Conservation (phyloP, 1,139 yeast species). For the Sugiyamaella japonica region DNA sequence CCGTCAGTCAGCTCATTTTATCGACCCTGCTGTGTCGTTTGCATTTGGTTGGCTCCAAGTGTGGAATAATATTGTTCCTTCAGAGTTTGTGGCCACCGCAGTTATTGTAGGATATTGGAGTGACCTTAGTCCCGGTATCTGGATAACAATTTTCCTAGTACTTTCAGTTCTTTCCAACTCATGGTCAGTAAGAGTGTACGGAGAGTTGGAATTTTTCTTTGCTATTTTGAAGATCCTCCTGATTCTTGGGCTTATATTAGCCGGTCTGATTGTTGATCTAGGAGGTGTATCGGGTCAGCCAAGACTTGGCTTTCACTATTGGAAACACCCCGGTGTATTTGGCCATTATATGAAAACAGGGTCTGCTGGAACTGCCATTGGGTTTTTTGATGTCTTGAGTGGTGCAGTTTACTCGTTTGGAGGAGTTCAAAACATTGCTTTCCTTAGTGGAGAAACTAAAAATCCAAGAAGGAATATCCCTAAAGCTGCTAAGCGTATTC, state of each 20-base stretch:
- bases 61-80: conserved; percentile 71
- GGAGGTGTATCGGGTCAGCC: conserved; percentile 61
- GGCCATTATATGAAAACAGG: conserved; percentile 57
- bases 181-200: conserved; percentile 69
- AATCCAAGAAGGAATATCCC: conserved; percentile 72
- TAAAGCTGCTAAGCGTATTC: conserved; percentile 66
- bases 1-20: conserved; percentile 64
- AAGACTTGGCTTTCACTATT: conserved; percentile 59
- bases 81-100: conserved; percentile 79
- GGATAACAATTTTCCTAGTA: conserved; percentile 62
- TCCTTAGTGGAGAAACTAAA: conserved; percentile 81
- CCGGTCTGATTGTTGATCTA: conserved; percentile 58
- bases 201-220: conserved; percentile 66
- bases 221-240: conserved; percentile 60
- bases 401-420: conserved; percentile 87
- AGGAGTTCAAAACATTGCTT: conserved; percentile 77
- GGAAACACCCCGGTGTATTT: conserved; percentile 65
- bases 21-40: conserved; percentile 79
- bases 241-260: conserved; percentile 60
- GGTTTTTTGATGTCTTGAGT: conserved; percentile 78
- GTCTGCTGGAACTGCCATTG: conserved; percentile 37
- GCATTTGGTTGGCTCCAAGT: conserved; percentile 74
- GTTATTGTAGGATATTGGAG: conserved; percentile 66
- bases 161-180: conserved; percentile 55
- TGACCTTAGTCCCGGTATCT: conserved; percentile 46